Evolutionary conservation across 768 basidiomycete species (phyloP), one percentile per base, ranked within the genome.

Genomic region (Leccinum fibrillosum): DNA sequence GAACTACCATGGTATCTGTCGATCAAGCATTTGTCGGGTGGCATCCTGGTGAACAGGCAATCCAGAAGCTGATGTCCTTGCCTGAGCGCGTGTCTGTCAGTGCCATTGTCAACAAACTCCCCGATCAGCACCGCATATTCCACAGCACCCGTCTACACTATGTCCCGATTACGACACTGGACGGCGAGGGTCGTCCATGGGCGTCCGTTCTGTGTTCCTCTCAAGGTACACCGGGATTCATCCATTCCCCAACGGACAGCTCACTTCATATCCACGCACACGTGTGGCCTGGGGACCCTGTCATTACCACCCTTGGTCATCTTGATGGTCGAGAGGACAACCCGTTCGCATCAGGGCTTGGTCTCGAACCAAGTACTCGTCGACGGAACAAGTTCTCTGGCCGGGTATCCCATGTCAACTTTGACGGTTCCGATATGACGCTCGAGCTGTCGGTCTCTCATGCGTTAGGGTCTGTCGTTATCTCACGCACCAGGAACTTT

Each of bases 301-400:
- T 86, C 12, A 50, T 69, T 21, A 70, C 75, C 50, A 81, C 76
- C 56, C 61, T 73, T 37, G 62, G 66, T 17, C 32, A 51, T 10
- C 9, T 58, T 35, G 58, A 55, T 26, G 32, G 19, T 28, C 17
- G 9, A 42, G 61, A 64, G 13, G 67, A 63, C 28, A 60, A 64
- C 2, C 66, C 69, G 55, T 68, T 85, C 5, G 72, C 81, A 12
- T 83, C 83, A 5, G 85, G 86, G 0, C 78, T 86, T 37, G 86
- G 85, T 4, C 78, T 86, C 15, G 83, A 87, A 58, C 76, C 83
- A 42, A 69, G 76, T 15, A 84, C 84, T 2, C 70, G 86, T 32
- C 67, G 84, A 62, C 76, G 86, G 63, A 86, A 86, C 63, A 87
- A 86, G 68, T 81, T 87, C 57, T 82, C 83, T 0, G 86, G 86